phyloP scores from a whole-genome alignment of 1,284 basidiomycete genomes.

The Bjerkandera adusta region DNA sequence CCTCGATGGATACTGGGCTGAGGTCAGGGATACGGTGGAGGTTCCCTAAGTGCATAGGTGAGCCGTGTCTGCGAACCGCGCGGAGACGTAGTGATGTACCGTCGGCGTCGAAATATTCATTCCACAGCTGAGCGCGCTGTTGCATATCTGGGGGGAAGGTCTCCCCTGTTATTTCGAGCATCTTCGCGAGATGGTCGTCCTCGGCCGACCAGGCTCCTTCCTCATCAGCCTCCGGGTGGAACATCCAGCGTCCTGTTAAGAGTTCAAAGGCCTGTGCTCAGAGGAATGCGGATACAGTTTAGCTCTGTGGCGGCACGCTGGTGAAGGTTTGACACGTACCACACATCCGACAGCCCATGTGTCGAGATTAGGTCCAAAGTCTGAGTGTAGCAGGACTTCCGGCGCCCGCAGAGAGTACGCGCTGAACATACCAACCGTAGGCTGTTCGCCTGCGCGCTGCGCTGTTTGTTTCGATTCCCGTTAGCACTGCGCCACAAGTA shows the following conservation, averaged over 20 bases:
- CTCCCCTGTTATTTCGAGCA: conserved; percentile 21
- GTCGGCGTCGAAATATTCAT: conserved; percentile 15
- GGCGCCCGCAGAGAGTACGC: conserved; percentile 20
- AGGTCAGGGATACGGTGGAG: conserved; percentile 13
- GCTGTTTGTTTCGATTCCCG: conserved; percentile 2
- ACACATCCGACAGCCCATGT: conserved; percentile 23
- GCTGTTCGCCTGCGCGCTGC: conserved; percentile 14
- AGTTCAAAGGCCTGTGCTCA: conserved; percentile 20
- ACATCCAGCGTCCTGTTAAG: conserved; percentile 20
- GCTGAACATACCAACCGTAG: conserved; percentile 14
- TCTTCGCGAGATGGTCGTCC: conserved; percentile 23
- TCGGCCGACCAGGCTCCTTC: conserved; percentile 15
- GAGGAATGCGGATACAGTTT: background rate
- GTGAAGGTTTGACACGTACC: conserved; percentile 10
- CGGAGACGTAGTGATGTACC: too few species aligned
- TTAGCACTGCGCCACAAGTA: background rate
- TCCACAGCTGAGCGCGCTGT: background rate
- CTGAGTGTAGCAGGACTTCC: conserved; percentile 16
- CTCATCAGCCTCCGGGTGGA: conserved; percentile 17
- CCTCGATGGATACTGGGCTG: conserved; percentile 10
- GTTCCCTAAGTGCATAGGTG: too few species aligned
- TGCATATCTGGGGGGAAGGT: conserved; percentile 5
- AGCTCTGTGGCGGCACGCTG: background rate
- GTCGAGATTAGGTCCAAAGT: conserved; percentile 18
- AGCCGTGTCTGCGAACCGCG: too few species aligned